Evolutionary conservation across 23 red algal genomes (phyloP), one percentile per base, ranked within the genome.

Genomic region (Gracilaria vermiculophylla): DNA sequence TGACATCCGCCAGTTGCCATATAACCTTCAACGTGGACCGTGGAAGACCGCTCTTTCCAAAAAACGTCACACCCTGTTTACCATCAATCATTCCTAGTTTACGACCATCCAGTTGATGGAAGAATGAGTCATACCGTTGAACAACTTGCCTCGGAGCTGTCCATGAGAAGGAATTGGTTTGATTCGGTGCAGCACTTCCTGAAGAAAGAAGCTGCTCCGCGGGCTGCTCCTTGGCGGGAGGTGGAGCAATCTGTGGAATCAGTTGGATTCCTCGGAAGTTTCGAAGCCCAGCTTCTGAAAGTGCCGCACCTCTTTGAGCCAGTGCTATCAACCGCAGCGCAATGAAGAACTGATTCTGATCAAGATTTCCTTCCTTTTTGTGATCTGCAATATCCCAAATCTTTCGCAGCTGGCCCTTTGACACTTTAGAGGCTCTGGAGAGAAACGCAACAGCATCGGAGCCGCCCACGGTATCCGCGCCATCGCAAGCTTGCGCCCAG

Each of bases 321-420:
- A 99, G 60, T 20, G 97, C 97, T 48, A 99, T 66, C 41, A 99
- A 89, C 33, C 97, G 90, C 21, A 99, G 67, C 19, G 97, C 97
- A 53, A 99, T 83, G 82, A 86, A 99, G 85, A 99, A 99, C 58
- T 95, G 60, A 24, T 93, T 75, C 25, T 85, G 83, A 34, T 85
- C 87, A 8, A 99, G 83, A 35, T 62, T 39, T 8, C 97, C 97
- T 40, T 85, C 77, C 53, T 87, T 80, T 32, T 49, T 48, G 51
- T 91, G 81, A 82, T 99, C 97, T 29, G 97, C 97, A 48, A 96
- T 81, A 49, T 78, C 66, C 97, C 97, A 99, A 41, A 99, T 94
- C 17, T 58, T 70, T 37, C 94, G 75, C 53, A 99, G 43, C 41
- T 95, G 93, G 12, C 78, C 74, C 36, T 88, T 91, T 2, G 83